Conservation (phyloP, 2,329 filamentous ascomycete genomes). For the Fonsecaea erecta region DNA sequence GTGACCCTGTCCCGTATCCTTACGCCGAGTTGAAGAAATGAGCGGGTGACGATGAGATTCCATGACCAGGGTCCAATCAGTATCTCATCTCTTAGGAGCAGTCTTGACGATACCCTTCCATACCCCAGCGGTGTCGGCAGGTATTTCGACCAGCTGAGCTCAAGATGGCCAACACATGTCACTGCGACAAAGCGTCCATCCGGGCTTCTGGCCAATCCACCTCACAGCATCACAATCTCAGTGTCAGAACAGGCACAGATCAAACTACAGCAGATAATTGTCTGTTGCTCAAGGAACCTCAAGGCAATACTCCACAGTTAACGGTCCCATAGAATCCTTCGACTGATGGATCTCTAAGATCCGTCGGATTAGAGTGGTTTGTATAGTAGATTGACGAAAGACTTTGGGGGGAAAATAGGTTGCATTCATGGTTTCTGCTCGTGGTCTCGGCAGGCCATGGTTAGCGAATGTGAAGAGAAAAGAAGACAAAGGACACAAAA, state of each 20-base stretch:
- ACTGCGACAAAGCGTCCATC: neutral
- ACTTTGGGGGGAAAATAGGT: neutral
- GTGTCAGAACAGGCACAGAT: neutral
- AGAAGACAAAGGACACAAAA: neutral
- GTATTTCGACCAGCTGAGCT: neutral
- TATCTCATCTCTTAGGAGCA: neutral
- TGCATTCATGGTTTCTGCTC: neutral
- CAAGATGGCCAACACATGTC: neutral
- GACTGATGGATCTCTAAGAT: neutral
- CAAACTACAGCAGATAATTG: neutral
- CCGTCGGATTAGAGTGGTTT: neutral
- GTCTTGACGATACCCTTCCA: neutral
- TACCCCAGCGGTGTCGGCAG: neutral
- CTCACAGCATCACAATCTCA: neutral
- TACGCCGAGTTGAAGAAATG: constrained; percentile 57
- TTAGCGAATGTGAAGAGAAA: neutral
- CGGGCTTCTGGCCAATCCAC: neutral
- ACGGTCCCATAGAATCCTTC: neutral
- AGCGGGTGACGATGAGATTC: neutral
- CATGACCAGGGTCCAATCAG: neutral
- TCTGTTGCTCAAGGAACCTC: neutral
- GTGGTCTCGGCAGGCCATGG: neutral
- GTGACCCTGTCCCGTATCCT: constrained; percentile 71
- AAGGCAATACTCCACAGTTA: neutral
- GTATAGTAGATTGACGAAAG: neutral